Conservation (phyloP, 805 yeast species). For the Wickerhamomyces chaumierensis region DNA sequence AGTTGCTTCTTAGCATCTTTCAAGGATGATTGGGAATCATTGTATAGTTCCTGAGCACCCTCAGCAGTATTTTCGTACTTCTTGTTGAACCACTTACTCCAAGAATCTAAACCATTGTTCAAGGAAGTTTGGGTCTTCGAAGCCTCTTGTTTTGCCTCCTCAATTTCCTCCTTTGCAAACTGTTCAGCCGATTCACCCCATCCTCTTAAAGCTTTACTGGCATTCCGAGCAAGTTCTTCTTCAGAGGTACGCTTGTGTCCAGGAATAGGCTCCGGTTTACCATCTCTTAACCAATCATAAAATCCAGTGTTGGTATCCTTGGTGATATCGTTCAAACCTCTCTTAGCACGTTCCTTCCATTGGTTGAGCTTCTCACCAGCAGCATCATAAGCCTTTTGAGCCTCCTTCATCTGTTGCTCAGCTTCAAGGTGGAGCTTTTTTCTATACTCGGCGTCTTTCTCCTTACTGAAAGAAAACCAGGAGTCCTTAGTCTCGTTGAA, state of each 20-base stretch:
- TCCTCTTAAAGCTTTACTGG: conserved; percentile 28
- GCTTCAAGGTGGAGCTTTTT: conserved; percentile 18
- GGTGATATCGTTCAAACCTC: conserved; percentile 4
- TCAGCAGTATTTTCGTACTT: conserved; percentile 14
- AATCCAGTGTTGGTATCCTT: conserved; percentile 7
- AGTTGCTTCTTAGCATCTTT: conserved; percentile 25
- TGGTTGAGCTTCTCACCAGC: conserved; percentile 9
- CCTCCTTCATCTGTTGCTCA: conserved; percentile 13
- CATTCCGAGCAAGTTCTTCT: conserved; percentile 21
- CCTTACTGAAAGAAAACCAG: conserved; percentile 14
- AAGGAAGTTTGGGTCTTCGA: conserved; percentile 2
- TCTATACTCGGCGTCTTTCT: conserved; percentile 2
- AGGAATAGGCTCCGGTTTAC: too few species aligned
- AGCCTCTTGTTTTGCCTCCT: conserved; percentile 8
- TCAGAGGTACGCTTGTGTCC: conserved; percentile 19
- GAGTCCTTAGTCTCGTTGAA: conserved; percentile 23
- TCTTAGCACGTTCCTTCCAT: conserved; percentile 12
- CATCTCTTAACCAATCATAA: conserved; percentile 19
- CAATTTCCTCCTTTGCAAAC: conserved; percentile 30
- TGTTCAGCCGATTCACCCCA: conserved; percentile 36
- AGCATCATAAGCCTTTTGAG: conserved; percentile 13
- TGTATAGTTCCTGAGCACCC: conserved; percentile 18
- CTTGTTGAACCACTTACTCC: conserved; percentile 16
- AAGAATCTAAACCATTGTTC: conserved; percentile 6
- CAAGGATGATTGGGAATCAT: conserved; percentile 21